Percentiles rank a stretch among this genome's conserved stretches.
phyloP scores from a whole-genome alignment of 352 stramenopile genomes.

The Pythium guiyangense region DNA sequence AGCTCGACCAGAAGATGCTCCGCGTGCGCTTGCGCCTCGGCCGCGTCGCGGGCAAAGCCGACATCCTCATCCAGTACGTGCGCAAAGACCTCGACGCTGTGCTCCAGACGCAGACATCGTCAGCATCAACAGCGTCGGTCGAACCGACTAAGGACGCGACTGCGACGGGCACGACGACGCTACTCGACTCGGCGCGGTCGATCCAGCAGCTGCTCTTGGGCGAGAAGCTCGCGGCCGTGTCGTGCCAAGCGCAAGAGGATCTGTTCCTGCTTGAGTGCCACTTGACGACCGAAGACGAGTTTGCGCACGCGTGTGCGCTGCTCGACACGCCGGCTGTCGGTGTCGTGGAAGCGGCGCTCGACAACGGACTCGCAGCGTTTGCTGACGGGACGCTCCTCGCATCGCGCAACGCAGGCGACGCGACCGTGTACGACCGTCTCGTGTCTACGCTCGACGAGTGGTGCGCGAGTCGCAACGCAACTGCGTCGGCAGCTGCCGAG shows the following conservation, averaged over 20 bases:
- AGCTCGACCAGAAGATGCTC: conserved; percentile 70
- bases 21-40: conserved; percentile 60
- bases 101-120: conserved; percentile 34
- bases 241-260: conserved; percentile 63
- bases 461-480: conserved; percentile 22
- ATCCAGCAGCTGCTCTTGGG: conserved; percentile 58
- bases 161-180: not conserved
- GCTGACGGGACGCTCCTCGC: conserved; percentile 52
- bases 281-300: conserved; percentile 65
- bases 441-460: conserved; percentile 53
- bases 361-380: conserved; percentile 48
- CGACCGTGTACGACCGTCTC: conserved; percentile 54
- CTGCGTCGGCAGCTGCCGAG: conserved; percentile 20
- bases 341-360: conserved; percentile 50
- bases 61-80: conserved; percentile 64
- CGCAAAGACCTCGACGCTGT: conserved; percentile 56
- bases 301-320: conserved; percentile 28
- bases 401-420: conserved; percentile 25
- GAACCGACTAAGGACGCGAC: not conserved
- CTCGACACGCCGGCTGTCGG: conserved; percentile 40
- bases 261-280: conserved; percentile 73
- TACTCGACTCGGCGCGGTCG: conserved; percentile 25
- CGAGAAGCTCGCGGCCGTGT: conserved; percentile 52
- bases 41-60: conserved; percentile 60
- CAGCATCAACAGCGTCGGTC: conserved; percentile 10